Evolutionary conservation across 2,329 filamentous ascomycete species (phyloP), one percentile per base, ranked within the genome.

Genomic region (Onygenales sp.): DNA sequence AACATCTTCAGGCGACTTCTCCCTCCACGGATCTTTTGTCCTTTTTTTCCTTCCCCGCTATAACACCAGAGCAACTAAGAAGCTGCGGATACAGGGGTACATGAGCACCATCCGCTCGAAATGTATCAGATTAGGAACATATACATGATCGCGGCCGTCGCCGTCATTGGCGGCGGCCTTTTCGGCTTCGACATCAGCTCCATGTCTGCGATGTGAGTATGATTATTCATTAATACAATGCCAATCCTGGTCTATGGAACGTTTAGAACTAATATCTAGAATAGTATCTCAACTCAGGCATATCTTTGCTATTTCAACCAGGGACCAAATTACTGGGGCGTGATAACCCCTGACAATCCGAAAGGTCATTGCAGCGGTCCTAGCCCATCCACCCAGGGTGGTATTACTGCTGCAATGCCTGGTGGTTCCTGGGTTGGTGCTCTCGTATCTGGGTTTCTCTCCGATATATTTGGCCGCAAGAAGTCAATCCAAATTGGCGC

Each of bases 391-490:
- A 70, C 74, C 0, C 83, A 86, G 67, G 83, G 82, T 13, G 82
- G 75, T 32, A 87, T 88, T 62, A 84, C 81, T 0, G 84, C 85
- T 21, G 73, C 83, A 43, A 87, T 88, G 82, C 80, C 85, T 14
- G 84, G 78, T 52, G 85, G 85, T 36, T 87, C 84, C 0, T 87
- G 82, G 71, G 66, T 84, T 27, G 85, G 83, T 55, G 79, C 84
- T 47, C 69, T 70, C 9, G 59, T 54, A 27, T 67, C 67, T 6
- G 69, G 67, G 10, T 63, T 60, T 2, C 52, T 70, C 21, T 67
- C 67, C 1, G 69, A 71, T 51, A 53, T 54, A 14, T 57, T 69
- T 10, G 69, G 69, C 43, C 67, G 69, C 49, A 64, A 77, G 51
- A 68, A 63, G 11, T 68, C 75, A 3, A 75, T 72, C 36, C 66